Evolutionary conservation across 257 asterid species (phyloP).

Genomic region (Gynochthodes officinalis): DNA sequence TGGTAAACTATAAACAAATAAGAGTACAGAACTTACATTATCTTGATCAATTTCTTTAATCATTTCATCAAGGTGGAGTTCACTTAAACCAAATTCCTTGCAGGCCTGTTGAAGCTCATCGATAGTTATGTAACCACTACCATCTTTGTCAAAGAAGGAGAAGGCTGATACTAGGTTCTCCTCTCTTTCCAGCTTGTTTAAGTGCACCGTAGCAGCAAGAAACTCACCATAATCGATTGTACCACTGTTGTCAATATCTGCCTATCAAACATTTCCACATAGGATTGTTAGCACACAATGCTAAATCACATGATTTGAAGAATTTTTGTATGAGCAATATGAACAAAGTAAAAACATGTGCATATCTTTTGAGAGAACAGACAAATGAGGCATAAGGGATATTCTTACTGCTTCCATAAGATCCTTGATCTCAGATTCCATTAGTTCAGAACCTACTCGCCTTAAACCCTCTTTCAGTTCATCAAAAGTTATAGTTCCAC

Average conservation of each 20-base stretch:
- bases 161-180: constrained; percentile 83
- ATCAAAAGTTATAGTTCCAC: constrained; percentile 90
- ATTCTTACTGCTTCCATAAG: constrained; percentile 80
- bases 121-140: constrained; percentile 91
- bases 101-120: constrained; percentile 97
- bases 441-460: constrained; percentile 85
- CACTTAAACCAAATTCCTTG: constrained; percentile 82
- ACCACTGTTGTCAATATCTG: constrained; percentile 89
- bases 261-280: constrained; percentile 41
- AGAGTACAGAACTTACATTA: constrained; percentile 47
- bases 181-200: constrained; percentile 93
- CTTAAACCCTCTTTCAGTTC: constrained; percentile 87
- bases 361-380: not conserved
- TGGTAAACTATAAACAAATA: not conserved
- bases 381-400: constrained; percentile 5
- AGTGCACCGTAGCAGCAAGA: constrained; percentile 92
- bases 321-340: not conserved
- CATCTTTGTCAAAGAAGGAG: constrained; percentile 85
- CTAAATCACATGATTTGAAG: not conserved
- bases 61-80: constrained; percentile 82
- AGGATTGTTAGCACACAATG: not conserved
- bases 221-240: constrained; percentile 95
- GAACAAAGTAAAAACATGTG: not conserved
- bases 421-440: constrained; percentile 92
- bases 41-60: constrained; percentile 87